These are phyloP conservation scores for Cutaneotrichosporon sp. DNA, from an alignment of 1,284 basidiomycete species.

Conservation along the genomic window DNA sequence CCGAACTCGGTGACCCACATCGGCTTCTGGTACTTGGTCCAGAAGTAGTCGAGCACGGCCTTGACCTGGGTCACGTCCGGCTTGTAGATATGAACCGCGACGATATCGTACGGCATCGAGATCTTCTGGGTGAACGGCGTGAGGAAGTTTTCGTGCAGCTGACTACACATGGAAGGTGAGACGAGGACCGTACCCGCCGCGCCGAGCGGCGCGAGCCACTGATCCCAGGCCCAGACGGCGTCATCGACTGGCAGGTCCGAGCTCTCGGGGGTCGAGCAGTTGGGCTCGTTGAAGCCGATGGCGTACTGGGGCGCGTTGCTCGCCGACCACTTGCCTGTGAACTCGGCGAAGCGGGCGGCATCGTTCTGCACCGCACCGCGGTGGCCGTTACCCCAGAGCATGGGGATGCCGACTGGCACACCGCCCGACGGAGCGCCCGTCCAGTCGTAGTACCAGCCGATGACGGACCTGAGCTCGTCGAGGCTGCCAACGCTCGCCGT, in stretches of 20 bases:
- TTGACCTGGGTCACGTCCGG: slow-evolving; percentile 41
- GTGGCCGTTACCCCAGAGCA: slow-evolving; percentile 52
- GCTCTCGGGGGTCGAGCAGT: slow-evolving; percentile 34
- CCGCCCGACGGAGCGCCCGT: slow-evolving; percentile 9
- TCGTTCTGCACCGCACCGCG: slow-evolving; percentile 32
- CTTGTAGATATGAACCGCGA: slow-evolving; percentile 49
- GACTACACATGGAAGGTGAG: slow-evolving; percentile 37
- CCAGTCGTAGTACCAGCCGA: slow-evolving; percentile 51
- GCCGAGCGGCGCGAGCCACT: slow-evolving; percentile 42
- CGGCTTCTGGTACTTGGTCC: slow-evolving; percentile 48
- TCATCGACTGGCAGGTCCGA: slow-evolving; percentile 16
- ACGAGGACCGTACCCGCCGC: slow-evolving; percentile 36
- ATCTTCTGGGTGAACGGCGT: slow-evolving; percentile 31
- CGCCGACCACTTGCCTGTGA: slow-evolving; percentile 27
- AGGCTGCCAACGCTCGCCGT: slow-evolving; percentile 30
- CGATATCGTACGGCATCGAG: slow-evolving; percentile 15
- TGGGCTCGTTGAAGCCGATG: slow-evolving; percentile 52
- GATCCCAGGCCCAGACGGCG: slow-evolving; percentile 41
- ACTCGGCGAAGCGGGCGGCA: slow-evolving; percentile 39
- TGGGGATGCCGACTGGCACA: slow-evolving; percentile 38
- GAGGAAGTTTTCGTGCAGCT: slow-evolving; percentile 32
- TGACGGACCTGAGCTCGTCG: slow-evolving; percentile 29
- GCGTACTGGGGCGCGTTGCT: slow-evolving; percentile 34
- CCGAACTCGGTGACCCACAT: slow-evolving; percentile 54
- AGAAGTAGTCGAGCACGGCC: slow-evolving; percentile 49